Evolutionary conservation across 108 stramenopile species (phyloP), one percentile per base, ranked within the genome.

Genomic region (Nitzschia putrida): DNA sequence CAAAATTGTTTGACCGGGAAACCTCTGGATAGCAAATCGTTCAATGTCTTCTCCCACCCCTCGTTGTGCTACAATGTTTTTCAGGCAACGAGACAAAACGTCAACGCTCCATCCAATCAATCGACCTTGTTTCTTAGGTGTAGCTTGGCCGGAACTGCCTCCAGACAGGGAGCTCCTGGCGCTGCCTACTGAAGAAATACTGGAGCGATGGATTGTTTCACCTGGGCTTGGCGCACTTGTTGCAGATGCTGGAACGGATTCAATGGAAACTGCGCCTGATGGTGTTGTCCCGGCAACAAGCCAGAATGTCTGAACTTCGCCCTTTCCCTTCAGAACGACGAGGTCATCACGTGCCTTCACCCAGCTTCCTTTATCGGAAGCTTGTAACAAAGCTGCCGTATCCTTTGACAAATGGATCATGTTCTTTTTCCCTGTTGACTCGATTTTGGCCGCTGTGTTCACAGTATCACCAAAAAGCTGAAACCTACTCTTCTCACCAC

Each of bases 381-480:
- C 34, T 1, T 37, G 10, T 5, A 67, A 8, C 7, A 29, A 7
- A 14, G 54, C 34, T 11, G 53, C 66, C 1, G 53, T 54, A 3
- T 67, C 66, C n/a, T 47, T 34, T 2, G 63, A 64, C 8, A 64
- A 5, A 11, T 64, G 63, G 13, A 64, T 47, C 21, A 20, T 29
- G 44, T 25, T 25, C 12, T 21, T 20, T 20, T 9, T 16, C 44
- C 63, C 63, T 3, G 63, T 64, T 11, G 37, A 39, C 29, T 64
- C 63, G 3, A 64, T 64, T 25, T 26, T 44, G 10, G 45, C 16
- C 3, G 63, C 63, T 10, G 20, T 44, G 12, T 64, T 47, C 63
- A 64, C 29, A 16, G 63, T 64, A 8, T 64, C 63, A 16, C 63
- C 63, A 8, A 64, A 64, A 13, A 64, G 42, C 10, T 64, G 63